A percentile compares a stretch with the other conserved stretches of the same genome.
Evolutionary conservation across 2,329 filamentous ascomycete genomes (phyloP).

Genomic region (Colletotrichum caudatum): DNA sequence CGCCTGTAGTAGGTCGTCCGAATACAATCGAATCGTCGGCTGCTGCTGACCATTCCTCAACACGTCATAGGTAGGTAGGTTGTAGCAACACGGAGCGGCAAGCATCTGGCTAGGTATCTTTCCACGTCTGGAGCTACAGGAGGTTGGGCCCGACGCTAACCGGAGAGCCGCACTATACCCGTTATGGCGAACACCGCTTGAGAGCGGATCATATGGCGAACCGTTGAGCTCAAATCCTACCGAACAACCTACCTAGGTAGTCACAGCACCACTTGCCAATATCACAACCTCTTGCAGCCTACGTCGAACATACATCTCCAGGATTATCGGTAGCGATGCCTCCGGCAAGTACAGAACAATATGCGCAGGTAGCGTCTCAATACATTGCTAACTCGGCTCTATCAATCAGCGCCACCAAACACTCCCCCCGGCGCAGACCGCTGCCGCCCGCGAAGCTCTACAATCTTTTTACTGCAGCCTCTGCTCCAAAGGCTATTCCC

Average conservation of each 20-base stretch:
- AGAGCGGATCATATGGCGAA: neutral
- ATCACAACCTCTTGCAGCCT: neutral
- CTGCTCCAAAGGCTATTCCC: slow-evolving; percentile 93
- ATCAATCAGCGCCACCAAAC: slow-evolving; percentile 65
- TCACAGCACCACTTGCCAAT: neutral
- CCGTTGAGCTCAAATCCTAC: neutral
- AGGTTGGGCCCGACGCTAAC: neutral
- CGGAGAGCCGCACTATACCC: slow-evolving; percentile 4
- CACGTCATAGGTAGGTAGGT: slow-evolving; percentile 40
- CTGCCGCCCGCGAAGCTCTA: slow-evolving; percentile 78
- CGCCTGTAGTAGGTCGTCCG: neutral
- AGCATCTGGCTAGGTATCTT: neutral
- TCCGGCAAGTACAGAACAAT: slow-evolving; percentile 58
- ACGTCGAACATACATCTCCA: neutral
- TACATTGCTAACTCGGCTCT: slow-evolving; percentile 9
- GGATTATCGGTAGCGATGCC: slow-evolving; percentile 58
- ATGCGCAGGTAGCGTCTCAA: slow-evolving; percentile 48
- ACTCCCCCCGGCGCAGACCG: slow-evolving; percentile 68
- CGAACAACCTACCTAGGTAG: neutral
- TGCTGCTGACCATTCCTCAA: slow-evolving; percentile 27
- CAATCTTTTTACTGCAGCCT: slow-evolving; percentile 87
- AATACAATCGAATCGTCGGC: neutral
- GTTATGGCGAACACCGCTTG: neutral
- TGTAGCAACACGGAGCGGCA: slow-evolving; percentile 8
- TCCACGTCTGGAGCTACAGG: slow-evolving; percentile 1